phyloP scores from a whole-genome alignment of 2,329 filamentous ascomycete species.

The Drechslerella coelobrocha region DNA sequence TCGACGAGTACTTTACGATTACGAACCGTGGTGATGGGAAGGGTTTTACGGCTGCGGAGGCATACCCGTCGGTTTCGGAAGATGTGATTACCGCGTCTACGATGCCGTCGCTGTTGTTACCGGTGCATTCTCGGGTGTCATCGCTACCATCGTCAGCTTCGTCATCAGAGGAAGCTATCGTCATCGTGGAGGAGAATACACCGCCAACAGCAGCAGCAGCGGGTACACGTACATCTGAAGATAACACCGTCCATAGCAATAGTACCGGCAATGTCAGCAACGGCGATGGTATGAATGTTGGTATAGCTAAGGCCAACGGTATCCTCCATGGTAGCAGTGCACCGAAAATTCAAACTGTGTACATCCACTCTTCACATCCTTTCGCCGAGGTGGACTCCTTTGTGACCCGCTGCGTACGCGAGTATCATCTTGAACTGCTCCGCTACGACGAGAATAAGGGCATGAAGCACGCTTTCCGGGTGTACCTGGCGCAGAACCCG shows the following conservation, averaged over 20 bases:
- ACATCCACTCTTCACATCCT: slow-evolving; percentile 83
- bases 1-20: slow-evolving; percentile 59
- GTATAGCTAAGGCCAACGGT: too few species aligned
- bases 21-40: slow-evolving; percentile 5
- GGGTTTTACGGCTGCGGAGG: slow-evolving; percentile 23
- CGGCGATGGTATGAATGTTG: neutral
- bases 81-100: slow-evolving; percentile 23
- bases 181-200: slow-evolving; percentile 22
- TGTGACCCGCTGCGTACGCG: slow-evolving; percentile 69
- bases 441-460: slow-evolving; percentile 72
- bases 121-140: slow-evolving; percentile 20
- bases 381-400: slow-evolving; percentile 88
- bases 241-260: slow-evolving; percentile 19
- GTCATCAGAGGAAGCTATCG: slow-evolving; percentile 16
- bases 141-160: slow-evolving; percentile 53
- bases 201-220: slow-evolving; percentile 25
- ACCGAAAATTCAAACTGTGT: slow-evolving; percentile 75
- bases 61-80: slow-evolving; percentile 37
- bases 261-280: neutral
- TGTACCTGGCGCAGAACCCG: slow-evolving; percentile 72
- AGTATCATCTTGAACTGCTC: slow-evolving; percentile 77
- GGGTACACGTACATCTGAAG: slow-evolving; percentile 17
- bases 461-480: slow-evolving; percentile 80
- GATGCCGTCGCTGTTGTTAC: slow-evolving; percentile 56
- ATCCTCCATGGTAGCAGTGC: neutral